A percentile compares a stretch with the other conserved stretches of the same genome.
phyloP scores from a whole-genome alignment of 345 rosid species.

The Xanthoceras sorbifolium region DNA sequence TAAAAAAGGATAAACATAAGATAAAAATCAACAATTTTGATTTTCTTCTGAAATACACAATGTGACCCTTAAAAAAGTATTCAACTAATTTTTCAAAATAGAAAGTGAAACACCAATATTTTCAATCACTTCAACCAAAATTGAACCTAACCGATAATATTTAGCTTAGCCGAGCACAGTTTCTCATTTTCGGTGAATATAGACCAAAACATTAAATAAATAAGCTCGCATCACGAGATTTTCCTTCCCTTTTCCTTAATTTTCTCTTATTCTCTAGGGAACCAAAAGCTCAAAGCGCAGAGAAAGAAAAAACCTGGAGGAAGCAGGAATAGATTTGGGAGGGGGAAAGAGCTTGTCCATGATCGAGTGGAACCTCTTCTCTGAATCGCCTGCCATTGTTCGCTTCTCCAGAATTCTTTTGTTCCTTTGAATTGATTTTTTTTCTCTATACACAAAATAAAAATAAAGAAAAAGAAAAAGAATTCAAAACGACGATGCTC shows the following conservation, averaged over 20 bases:
- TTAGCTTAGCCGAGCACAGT: not conserved
- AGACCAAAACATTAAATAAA: not conserved
- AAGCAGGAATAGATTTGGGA: constrained; percentile 25
- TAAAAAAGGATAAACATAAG: too few relatives aligned
- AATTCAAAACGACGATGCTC: not conserved
- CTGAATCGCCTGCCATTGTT: constrained; percentile 67
- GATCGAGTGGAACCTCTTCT: constrained; percentile 81
- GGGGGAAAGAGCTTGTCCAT: constrained; percentile 81
- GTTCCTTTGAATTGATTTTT: not conserved
- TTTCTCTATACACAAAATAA: not conserved
- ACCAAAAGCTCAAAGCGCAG: not conserved
- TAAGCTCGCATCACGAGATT: not conserved
- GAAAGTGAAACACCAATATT: not conserved
- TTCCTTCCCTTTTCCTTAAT: not conserved
- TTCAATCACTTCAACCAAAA: not conserved
- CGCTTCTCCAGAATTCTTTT: not conserved
- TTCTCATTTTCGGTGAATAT: not conserved
- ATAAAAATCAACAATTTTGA: too few relatives aligned
- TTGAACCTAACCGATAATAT: not conserved
- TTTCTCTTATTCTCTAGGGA: not conserved
- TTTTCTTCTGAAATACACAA: not conserved
- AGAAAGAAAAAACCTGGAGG: constrained; percentile 52
- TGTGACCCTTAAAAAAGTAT: not conserved
- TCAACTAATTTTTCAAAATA: constrained; percentile 1
- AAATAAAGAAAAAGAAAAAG: not conserved